Evolutionary conservation across 2,329 filamentous ascomycete genomes (phyloP).

Genomic region (Geosmithia flava): DNA sequence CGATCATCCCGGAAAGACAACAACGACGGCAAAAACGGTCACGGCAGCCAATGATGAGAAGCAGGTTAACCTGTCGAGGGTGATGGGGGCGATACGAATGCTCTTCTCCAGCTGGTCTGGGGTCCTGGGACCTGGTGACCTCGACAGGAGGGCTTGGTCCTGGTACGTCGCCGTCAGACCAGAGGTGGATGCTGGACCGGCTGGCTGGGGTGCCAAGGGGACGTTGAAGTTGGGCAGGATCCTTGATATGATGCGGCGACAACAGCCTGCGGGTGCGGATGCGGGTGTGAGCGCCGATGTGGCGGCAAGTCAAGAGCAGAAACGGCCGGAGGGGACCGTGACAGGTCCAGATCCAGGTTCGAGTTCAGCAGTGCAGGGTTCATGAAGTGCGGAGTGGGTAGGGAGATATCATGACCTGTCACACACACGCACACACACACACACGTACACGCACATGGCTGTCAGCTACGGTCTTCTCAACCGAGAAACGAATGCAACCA

Average conservation of each 20-base stretch:
- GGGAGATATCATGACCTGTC: no score
- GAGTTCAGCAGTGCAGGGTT: no score
- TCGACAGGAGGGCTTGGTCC: conserved; percentile 65
- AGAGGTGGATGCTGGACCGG: conserved; percentile 59
- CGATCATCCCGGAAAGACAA: background rate
- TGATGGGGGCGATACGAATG: conserved; percentile 60
- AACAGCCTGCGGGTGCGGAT: conserved; percentile 11
- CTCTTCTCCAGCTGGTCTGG: conserved; percentile 63
- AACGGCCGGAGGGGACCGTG: no score
- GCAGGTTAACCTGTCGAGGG: conserved; percentile 53
- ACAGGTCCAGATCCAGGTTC: no score
- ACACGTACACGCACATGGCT: no score
- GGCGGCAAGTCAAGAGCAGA: no score
- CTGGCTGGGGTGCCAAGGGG: conserved; percentile 78
- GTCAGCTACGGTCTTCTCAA: no score
- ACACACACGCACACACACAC: no score
- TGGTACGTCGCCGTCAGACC: conserved; percentile 75
- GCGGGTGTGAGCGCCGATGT: no score
- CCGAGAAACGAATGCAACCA: no score
- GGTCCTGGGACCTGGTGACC: conserved; percentile 48
- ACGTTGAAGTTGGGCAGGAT: conserved; percentile 55
- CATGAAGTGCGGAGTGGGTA: no score
- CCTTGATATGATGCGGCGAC: conserved; percentile 45
- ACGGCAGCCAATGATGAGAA: conserved; percentile 45
- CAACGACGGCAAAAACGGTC: conserved; percentile 32